Base-by-base conservation (phyloP, 2,329 filamentous ascomycete genomes). In the Botrytis sinoallii region DNA sequence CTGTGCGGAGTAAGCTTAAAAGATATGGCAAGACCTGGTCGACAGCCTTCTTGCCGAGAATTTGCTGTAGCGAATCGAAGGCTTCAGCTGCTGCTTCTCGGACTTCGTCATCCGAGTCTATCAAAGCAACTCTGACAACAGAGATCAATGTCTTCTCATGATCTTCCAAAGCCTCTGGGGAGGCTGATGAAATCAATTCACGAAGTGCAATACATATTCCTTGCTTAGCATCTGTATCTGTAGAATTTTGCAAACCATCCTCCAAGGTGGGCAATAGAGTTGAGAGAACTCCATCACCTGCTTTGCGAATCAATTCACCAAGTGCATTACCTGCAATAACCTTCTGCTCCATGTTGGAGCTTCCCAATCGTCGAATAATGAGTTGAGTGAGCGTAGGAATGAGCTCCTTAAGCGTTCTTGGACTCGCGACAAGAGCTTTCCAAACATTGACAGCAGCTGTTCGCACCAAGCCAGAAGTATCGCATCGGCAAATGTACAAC, bases 261-360 rank as follows among this genome's bases (percentile, higher is more conserved):
- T 98, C 95, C 67, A 99, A 89, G 48, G 95, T 97, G 44, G 96
- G 96, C 75, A 99, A 85, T 75, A 99, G 85, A 61, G 90, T 97
- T 38, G 94, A 90, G 76, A 99, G 86, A 73, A 99, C 95, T 73
- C 94, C 92, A 82, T 99, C 96, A 75, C 97, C 96, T 80, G 96
- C 95, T 84, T 97, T 98, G 80, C 96, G 92, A 80, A 99, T 98
- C 77, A 99, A 90, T 82, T 99, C 96, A 80, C 96, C 96, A 73
- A 99, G 88, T 67, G 96, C 94, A 82, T 98, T 98, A 82, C 95
- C 95, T 77, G 97, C 96, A 86, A 99, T 99, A 78, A 97, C 92
- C 86, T 98, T 98, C 83, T 99, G 96, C 83, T 99, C 96, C 91
- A 97, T 95, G 81, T 98, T 98, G 64, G 95, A 92, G 82, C 95